Conservation (phyloP, 805 yeast genomes). For the Citeromyces nyonsensis region DNA sequence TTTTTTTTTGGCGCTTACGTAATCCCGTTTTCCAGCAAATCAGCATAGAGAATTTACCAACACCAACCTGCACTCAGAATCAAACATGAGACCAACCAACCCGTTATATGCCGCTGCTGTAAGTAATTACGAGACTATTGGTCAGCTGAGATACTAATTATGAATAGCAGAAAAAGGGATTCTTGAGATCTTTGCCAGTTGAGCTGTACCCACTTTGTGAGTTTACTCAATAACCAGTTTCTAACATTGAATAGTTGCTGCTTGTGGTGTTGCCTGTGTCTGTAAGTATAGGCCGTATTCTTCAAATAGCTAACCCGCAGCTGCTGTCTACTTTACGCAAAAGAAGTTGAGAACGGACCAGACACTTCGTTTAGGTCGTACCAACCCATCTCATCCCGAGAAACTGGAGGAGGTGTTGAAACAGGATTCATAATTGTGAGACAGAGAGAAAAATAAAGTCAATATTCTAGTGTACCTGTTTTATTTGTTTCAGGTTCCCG, state of each 20-base stretch:
- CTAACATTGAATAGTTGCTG: constrained; percentile 15
- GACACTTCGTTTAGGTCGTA: constrained; percentile 31
- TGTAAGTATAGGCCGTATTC: constrained; percentile 5
- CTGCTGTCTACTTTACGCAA: constrained; percentile 34
- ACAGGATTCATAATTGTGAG: constrained; percentile 6
- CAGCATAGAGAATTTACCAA: too few relatives aligned
- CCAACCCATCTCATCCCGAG: constrained; percentile 23
- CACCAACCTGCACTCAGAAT: too few relatives aligned
- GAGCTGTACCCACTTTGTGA: constrained; percentile 38
- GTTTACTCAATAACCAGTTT: constrained; percentile 1
- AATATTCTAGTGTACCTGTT: constrained; percentile 2
- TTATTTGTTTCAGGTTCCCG: not conserved
- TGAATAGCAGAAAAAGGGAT: constrained; percentile 6
- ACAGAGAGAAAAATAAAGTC: not conserved
- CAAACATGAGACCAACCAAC: constrained; percentile 31
- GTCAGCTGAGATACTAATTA: constrained; percentile 1
- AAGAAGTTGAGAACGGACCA: constrained; percentile 33
- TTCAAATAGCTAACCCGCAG: constrained; percentile 1
- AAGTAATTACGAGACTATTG: constrained; percentile 9
- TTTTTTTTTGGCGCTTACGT: too few relatives aligned
- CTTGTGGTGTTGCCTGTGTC: constrained; percentile 34
- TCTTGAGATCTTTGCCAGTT: constrained; percentile 23
- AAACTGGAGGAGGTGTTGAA: constrained; percentile 18
- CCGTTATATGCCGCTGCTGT: constrained; percentile 28
- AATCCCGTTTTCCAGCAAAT: too few relatives aligned